Percentiles rank a stretch among this genome's conserved stretches.
These are phyloP conservation scores for Cytospora chrysosperma DNA, from an alignment of 2,329 filamentous ascomycete genomes.

Conservation along the genomic window DNA sequence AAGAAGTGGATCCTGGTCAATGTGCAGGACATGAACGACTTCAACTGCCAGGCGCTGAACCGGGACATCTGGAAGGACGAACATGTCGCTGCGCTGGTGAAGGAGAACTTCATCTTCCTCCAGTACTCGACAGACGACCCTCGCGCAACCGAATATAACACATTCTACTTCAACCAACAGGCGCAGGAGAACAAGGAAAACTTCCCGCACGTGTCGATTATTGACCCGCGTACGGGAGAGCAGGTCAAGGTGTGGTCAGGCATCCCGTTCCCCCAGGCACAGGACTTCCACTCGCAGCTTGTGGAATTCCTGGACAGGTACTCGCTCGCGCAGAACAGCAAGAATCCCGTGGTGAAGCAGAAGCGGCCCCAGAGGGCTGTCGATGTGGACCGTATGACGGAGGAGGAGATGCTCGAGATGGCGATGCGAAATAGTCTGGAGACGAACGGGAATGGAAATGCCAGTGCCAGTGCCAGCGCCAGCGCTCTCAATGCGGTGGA, in stretches of 20 bases:
- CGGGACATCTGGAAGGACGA: constrained; percentile 93
- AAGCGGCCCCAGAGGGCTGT: constrained; percentile 63
- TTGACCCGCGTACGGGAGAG: constrained; percentile 93
- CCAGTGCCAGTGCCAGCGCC: constrained; percentile 35
- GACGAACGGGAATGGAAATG: constrained; percentile 42
- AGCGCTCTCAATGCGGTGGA: constrained; percentile 49
- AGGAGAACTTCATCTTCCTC: constrained; percentile 92
- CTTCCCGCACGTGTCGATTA: constrained; percentile 93
- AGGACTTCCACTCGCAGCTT: constrained; percentile 86
- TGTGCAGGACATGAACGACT: constrained; percentile 88
- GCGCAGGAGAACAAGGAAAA: constrained; percentile 78
- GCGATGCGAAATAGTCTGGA: constrained; percentile 86
- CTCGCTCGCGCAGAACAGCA: constrained; percentile 81
- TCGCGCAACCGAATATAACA: constrained; percentile 75
- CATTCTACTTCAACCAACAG: constrained; percentile 78
- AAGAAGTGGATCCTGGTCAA: constrained; percentile 97
- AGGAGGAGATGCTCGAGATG: constrained; percentile 96
- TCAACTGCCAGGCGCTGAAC: constrained; percentile 92
- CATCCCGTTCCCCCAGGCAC: constrained; percentile 68
- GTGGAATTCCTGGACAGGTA: constrained; percentile 97
- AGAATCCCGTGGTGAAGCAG: constrained; percentile 88
- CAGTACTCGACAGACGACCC: constrained; percentile 89
- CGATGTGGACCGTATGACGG: constrained; percentile 85
- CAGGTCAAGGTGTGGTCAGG: constrained; percentile 97
- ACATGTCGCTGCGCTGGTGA: constrained; percentile 73